A percentile compares a stretch with the other conserved stretches of the same genome.
phyloP scores from a whole-genome alignment of 441 rosid species.

The Populus tomentosa region DNA sequence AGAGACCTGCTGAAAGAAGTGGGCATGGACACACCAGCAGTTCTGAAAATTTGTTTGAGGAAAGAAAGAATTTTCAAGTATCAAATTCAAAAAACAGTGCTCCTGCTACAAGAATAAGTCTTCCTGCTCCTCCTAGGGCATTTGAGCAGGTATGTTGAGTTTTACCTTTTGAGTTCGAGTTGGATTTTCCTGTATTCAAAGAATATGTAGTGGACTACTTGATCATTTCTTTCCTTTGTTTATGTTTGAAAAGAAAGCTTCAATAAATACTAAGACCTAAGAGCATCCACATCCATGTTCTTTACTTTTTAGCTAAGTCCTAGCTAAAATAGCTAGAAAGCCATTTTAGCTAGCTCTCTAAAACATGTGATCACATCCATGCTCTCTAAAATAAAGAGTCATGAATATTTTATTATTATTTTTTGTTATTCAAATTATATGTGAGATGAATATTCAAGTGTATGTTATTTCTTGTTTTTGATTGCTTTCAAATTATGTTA shows the following conservation, averaged over 20 bases:
- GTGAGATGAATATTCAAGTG: no score
- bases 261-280: background rate
- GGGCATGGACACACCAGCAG: conserved; percentile 40
- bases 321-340: no score
- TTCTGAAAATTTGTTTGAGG: conserved; percentile 58
- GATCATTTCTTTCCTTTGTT: background rate
- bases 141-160: conserved; percentile 63
- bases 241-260: background rate
- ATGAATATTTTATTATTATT: no score
- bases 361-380: no score
- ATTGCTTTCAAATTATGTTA: no score
- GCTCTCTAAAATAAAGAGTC: no score
- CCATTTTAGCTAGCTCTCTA: no score
- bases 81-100: conserved; percentile 40
- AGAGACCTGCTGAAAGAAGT: conserved; percentile 56
- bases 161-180: background rate
- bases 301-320: no score
- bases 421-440: no score
- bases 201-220: background rate
- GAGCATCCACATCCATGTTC: background rate
- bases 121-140: conserved; percentile 80
- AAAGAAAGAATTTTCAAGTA: conserved; percentile 47
- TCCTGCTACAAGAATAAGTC: conserved; percentile 51
- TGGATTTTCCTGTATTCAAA: background rate
- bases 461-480: no score